Base-by-base conservation (phyloP, 2,329 filamentous ascomycete genomes). In the Exophiala viscosa region DNA sequence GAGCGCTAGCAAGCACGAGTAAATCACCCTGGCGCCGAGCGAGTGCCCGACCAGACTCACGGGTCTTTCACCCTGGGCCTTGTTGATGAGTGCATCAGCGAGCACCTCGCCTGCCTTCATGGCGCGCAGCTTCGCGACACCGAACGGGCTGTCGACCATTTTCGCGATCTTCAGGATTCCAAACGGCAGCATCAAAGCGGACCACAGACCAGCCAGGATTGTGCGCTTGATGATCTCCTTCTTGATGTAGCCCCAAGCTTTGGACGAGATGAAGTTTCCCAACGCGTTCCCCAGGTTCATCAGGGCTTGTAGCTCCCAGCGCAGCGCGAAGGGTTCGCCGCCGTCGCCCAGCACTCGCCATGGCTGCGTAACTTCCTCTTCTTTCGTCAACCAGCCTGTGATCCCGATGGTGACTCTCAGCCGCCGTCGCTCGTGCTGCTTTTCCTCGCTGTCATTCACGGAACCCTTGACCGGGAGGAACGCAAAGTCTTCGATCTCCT, bases 401-500 rank as follows among this genome's bases (percentile, higher is more conserved):
- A 92, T 77, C 17, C 83, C 85, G 60, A 95, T 82, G 1, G 84
- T 83, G 14, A 93, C 77, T 18, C 88, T 81, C 44, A 95, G 73
- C 36, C 87, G 79, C 52, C 86, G 46, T 11, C 49, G 20, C 18
- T 58, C 33, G 20, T 52, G 47, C 14, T 58, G 49, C 20, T 40
- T 36, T 28, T 55, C 48, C 18, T 58, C 69, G 9, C 58, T 67
- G 34, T 68, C 68, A 34, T 70, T 65, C 18, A 44, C 43, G 5
- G 17, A 35, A 15, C 47, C 49, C 3, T 45, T 39, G 7, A 92
- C 72, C 0, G 87, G 86, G 5, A 92, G 67, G 62, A 95, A 85
- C 0, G 80, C 87, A 66, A 93, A 91, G 63, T 95, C 88, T 60
- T 85, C 81, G 11, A 95, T 83, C 57, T 92, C 87, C 63, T 83